Evolutionary conservation across 23 red algal genomes (phyloP).

Genomic region (Gracilaria vermiculophylla): DNA sequence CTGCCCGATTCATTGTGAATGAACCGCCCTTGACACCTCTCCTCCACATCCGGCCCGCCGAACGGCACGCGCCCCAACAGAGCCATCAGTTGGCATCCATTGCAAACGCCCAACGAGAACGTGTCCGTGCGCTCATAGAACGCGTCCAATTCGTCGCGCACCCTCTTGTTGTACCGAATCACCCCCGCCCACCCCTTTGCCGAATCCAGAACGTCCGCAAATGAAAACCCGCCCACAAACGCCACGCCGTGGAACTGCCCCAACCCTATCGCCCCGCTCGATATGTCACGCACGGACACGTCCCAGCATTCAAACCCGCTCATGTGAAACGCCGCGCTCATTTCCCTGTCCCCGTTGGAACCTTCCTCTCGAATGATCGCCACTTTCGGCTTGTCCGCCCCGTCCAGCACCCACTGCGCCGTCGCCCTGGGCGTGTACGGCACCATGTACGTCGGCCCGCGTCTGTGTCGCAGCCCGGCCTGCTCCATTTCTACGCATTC

Average conservation of each 20-base stretch:
- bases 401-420: not conserved
- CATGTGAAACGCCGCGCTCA: constrained; percentile 93
- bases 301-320: constrained; percentile 91
- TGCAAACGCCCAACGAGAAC: constrained; percentile 98
- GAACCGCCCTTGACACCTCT: constrained; percentile 59
- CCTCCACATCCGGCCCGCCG: constrained; percentile 7
- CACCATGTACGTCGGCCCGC: constrained; percentile 52
- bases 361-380: constrained; percentile 94
- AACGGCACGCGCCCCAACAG: constrained; percentile 90
- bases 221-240: constrained; percentile 97
- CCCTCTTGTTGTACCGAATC: constrained; percentile 77
- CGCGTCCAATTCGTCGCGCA: constrained; percentile 69
- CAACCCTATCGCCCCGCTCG: constrained; percentile 37
- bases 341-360: constrained; percentile 98
- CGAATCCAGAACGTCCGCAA: constrained; percentile 96
- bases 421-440: constrained; percentile 57
- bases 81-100: constrained; percentile 99
- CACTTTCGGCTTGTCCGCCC: constrained; percentile 53
- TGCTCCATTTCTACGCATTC: constrained; percentile 66
- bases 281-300: constrained; percentile 81
- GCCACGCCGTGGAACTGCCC: constrained; percentile 82
- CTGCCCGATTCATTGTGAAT: constrained; percentile 89
- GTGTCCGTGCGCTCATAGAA: constrained; percentile 83
- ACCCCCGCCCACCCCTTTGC: constrained; percentile 97
- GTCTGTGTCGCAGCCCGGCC: not conserved